Evolutionary conservation across 2,329 filamentous ascomycete species (phyloP).

Genomic region (Leptodontidium sp.): DNA sequence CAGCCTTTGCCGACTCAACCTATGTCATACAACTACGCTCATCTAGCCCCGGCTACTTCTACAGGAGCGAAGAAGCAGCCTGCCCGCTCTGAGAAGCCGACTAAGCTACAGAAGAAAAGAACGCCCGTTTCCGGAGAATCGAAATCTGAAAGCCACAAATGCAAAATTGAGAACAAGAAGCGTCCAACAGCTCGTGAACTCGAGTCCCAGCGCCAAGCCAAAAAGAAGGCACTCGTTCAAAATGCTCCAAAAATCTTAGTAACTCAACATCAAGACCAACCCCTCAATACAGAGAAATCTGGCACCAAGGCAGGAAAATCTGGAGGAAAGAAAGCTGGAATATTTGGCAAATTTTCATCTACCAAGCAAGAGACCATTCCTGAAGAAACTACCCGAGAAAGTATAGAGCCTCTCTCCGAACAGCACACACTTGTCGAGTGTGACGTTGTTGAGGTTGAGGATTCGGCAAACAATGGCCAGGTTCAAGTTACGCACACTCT

Average conservation of each 20-base stretch:
- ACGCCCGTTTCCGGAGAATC: background rate
- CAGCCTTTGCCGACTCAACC: conserved; percentile 29
- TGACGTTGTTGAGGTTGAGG: background rate
- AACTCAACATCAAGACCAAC: conserved; percentile 16
- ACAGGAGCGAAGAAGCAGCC: background rate
- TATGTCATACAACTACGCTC: conserved; percentile 38
- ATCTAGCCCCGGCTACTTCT: conserved; percentile 3
- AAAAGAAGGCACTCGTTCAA: background rate
- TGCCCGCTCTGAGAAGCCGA: background rate
- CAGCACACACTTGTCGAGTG: conserved; percentile 12
- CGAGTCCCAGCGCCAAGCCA: background rate
- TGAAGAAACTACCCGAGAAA: conserved; percentile 8
- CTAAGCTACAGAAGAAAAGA: conserved; percentile 18
- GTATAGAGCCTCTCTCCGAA: conserved; percentile 7
- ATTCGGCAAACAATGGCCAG: background rate
- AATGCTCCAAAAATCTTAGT: conserved; percentile 18
- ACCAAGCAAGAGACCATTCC: conserved; percentile 2
- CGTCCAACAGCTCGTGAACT: background rate
- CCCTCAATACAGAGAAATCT: background rate
- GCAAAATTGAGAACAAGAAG: background rate
- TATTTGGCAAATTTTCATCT: conserved; percentile 18
- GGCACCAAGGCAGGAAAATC: background rate
- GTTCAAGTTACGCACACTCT: background rate
- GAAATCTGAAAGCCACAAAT: background rate
- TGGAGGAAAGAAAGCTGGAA: background rate